Evolutionary conservation across 192 early-diverging fungal species (phyloP).

Genomic region (Rhizophagus prolifer): DNA sequence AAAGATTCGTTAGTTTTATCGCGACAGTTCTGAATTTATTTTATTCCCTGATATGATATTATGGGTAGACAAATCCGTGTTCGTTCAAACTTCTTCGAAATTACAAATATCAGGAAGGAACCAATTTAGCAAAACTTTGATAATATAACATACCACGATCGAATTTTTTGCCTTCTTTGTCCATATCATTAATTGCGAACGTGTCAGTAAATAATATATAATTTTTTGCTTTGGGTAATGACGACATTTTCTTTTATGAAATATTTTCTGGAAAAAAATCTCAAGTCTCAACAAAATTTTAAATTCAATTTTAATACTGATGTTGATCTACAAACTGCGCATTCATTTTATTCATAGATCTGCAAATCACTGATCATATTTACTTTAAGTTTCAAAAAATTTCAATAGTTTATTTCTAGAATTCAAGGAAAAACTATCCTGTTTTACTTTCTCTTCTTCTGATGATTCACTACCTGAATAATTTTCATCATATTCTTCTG

Average conservation of each 20-base stretch:
- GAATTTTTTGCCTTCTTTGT: conserved; percentile 90
- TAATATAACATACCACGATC: conserved; percentile 69
- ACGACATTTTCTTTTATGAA: background rate
- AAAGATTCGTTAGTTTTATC: background rate
- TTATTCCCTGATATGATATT: too few species aligned
- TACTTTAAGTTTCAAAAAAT: too few species aligned
- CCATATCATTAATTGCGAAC: conserved; percentile 86
- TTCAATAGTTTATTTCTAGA: too few species aligned
- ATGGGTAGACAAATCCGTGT: too few species aligned
- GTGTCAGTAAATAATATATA: conserved; percentile 86
- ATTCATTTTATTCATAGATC: too few species aligned
- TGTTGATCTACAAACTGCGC: too few species aligned
- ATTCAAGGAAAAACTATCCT: too few species aligned
- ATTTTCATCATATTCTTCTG: conserved; percentile 76
- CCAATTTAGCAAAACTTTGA: background rate
- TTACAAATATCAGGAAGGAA: background rate
- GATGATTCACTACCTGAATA: background rate
- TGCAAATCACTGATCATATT: too few species aligned
- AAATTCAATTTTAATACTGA: too few species aligned
- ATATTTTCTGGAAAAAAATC: too few species aligned
- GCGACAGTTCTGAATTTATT: background rate
- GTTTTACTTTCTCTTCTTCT: background rate
- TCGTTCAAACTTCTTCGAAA: conserved; percentile 2
- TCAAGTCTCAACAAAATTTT: too few species aligned
- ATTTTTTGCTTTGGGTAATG: conserved; percentile 42